These are phyloP conservation scores for Cucumis cinereus DNA, from an alignment of 306 rosid genomes.

Conservation along the genomic window DNA sequence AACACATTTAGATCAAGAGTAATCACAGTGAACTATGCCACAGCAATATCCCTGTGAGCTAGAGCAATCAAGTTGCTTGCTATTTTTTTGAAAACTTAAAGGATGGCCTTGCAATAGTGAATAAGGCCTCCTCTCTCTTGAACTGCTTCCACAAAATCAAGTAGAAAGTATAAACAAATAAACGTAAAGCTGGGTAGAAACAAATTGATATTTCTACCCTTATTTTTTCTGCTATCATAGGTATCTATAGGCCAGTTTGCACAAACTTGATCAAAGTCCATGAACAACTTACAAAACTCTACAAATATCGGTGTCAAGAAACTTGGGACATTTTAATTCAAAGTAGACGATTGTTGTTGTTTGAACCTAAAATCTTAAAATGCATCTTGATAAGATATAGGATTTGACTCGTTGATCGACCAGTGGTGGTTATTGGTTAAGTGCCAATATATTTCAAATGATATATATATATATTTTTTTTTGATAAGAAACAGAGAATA, in stretches of 20 bases:
- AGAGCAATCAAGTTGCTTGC: neutral
- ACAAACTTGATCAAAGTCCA: neutral
- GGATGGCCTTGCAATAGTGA: neutral
- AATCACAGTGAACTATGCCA: neutral
- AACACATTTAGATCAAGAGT: neutral
- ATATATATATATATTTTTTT: neutral
- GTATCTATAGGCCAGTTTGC: neutral
- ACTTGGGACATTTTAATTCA: neutral
- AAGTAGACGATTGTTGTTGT: neutral
- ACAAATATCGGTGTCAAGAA: neutral
- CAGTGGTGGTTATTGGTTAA: neutral
- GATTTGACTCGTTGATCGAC: neutral
- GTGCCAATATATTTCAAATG: neutral
- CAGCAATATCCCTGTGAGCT: neutral
- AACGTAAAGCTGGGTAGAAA: neutral
- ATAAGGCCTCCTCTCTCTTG: neutral
- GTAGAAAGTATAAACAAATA: neutral
- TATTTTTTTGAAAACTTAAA: neutral
- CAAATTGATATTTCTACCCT: neutral
- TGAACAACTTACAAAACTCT: neutral
- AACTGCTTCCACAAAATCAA: neutral
- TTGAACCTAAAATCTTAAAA: neutral
- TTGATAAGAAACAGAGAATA: too few species aligned
- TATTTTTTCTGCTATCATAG: neutral
- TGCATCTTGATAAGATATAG: neutral